phyloP scores from a whole-genome alignment of 768 basidiomycete species.

The Tubosaeta sp. region DNA sequence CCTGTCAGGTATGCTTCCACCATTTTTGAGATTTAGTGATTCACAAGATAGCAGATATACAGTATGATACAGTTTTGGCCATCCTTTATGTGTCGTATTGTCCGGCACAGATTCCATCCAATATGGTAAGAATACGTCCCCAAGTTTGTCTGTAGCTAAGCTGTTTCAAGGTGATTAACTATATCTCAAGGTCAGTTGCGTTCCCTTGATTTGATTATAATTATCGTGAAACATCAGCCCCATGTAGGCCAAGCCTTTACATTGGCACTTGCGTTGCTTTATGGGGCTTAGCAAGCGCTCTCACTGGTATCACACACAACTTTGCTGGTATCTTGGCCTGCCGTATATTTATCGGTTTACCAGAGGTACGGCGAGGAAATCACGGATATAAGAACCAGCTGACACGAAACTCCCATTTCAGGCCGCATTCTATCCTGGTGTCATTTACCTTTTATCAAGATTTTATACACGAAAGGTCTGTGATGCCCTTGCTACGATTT shows the following conservation, averaged over 20 bases:
- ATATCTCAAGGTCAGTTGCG: slow-evolving; percentile 40
- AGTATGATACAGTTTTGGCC: slow-evolving; percentile 53
- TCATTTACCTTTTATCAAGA: slow-evolving; percentile 33
- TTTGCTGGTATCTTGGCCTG: slow-evolving; percentile 55
- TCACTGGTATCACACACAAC: slow-evolving; percentile 58
- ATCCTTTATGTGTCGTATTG: slow-evolving; percentile 58
- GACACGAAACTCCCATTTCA: slow-evolving; percentile 11
- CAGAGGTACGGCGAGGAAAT: slow-evolving; percentile 39
- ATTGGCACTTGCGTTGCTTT: slow-evolving; percentile 56
- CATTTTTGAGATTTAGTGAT: not conserved
- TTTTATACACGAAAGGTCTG: slow-evolving; percentile 23
- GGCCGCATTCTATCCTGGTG: slow-evolving; percentile 64
- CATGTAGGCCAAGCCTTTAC: slow-evolving; percentile 53
- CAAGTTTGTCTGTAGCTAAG: not conserved
- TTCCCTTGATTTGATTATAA: not conserved
- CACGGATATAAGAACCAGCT: not conserved
- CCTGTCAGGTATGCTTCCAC: slow-evolving; percentile 34
- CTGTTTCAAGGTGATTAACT: slow-evolving; percentile 46
- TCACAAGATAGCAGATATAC: slow-evolving; percentile 37
- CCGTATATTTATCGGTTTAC: slow-evolving; percentile 59
- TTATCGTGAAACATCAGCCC: not conserved
- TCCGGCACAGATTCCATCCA: slow-evolving; percentile 46
- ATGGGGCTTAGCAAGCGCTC: slow-evolving; percentile 61
- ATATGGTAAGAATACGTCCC: slow-evolving; percentile 1
- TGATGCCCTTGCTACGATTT: not conserved